Percentiles rank a stretch among this genome's conserved stretches.
phyloP scores from a whole-genome alignment of 1,284 basidiomycete genomes.

The Marasmius fiardii region DNA sequence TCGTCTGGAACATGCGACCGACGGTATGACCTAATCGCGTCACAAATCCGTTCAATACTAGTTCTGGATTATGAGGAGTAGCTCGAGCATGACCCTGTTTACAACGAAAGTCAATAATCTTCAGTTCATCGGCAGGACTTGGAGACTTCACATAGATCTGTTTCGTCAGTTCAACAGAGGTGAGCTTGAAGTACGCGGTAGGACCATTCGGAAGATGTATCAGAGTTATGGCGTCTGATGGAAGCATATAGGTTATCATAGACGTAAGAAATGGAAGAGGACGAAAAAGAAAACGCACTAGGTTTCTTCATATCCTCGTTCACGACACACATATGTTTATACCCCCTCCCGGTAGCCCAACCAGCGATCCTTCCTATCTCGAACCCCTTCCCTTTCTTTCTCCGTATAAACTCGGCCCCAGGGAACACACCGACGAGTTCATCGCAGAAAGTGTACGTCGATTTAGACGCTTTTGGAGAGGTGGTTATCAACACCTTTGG shows the following conservation, averaged over 20 bases:
- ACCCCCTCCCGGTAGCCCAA: constrained; percentile 90
- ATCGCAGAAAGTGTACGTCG: constrained; percentile 86
- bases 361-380: constrained; percentile 92
- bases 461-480: constrained; percentile 80
- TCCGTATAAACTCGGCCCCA: constrained; percentile 88
- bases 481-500: constrained; percentile 92
- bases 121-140: not conserved
- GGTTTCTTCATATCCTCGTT: constrained; percentile 94
- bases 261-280: constrained; percentile 8
- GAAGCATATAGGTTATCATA: constrained; percentile 3
- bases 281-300: constrained; percentile 55
- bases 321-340: constrained; percentile 87
- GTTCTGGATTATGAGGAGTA: constrained; percentile 92
- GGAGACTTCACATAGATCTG: constrained; percentile 68
- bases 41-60: constrained; percentile 94
- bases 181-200: constrained; percentile 94
- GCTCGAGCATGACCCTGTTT: constrained; percentile 86
- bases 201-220: constrained; percentile 91
- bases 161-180: constrained; percentile 82
- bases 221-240: constrained; percentile 85
- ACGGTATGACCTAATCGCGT: constrained; percentile 92
- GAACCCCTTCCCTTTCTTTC: constrained; percentile 91
- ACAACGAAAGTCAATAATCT: not conserved
- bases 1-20: constrained; percentile 91
- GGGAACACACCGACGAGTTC: constrained; percentile 92